Base-by-base conservation (phyloP, 306 rosid species). In the Trichosanthes cucumerina region DNA sequence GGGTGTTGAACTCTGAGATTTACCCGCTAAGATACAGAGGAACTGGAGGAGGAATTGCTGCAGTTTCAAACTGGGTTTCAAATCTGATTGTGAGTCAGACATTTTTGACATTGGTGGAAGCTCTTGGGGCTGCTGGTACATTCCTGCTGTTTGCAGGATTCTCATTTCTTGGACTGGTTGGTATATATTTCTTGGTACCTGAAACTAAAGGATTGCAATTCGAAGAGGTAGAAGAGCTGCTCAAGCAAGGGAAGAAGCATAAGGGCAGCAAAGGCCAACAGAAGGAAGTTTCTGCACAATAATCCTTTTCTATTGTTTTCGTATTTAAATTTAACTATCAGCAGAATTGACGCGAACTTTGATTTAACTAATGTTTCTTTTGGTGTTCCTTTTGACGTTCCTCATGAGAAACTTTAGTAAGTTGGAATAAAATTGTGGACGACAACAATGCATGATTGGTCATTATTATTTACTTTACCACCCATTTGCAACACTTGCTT, bases 1-100 rank as follows among this genome's bases (percentile, higher is more conserved):
- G 97, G 98, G 85, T 93, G 77, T 86, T 93, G 54, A 91, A 91
- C 85, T 87, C 95, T 0, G 97, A 93, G 89, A 89, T 93, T 24
- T 93, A 93, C 57, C 98, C 97, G 0, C 53, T 88, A 62, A 88
- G 86, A 68, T 91, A 87, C 83, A 81, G 96, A 85, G 97, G 98
- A 1, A 46, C 86, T 14, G 91, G 95, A 33, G 98, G 98, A 77
- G 96, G 97, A 33, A 88, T 93, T 18, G 93, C 96, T 56, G 98
- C 93, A 70, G 92, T 93, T 65, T 73, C 89, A 9, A 93, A 93
- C 81, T 93, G 98, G 98, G 54, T 83, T 11, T 79, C 93, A 13
- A 93, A 93, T 79, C 88, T 93, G 78, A 65, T 93, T 2, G 91
- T 91, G 68, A 90, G 92, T 43, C 88, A 86, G 72, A 86, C 97